phyloP scores from a whole-genome alignment of 805 yeast genomes.

The Starmera amethionina region DNA sequence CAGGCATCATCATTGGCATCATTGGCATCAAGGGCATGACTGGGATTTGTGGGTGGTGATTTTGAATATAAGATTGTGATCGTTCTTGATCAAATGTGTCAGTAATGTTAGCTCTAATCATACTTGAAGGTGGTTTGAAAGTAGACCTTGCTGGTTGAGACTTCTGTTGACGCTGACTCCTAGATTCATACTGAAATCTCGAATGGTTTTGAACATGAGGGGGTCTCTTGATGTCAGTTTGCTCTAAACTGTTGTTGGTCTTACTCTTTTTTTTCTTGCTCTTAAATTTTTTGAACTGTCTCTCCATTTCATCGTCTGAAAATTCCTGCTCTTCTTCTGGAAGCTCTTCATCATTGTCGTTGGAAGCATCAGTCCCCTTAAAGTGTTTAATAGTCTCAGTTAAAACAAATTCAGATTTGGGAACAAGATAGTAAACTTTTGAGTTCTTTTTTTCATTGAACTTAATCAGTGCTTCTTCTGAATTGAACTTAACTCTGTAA shows the following conservation, averaged over 20 bases:
- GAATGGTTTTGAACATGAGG: constrained; percentile 1
- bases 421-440: constrained; percentile 67
- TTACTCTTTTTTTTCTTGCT: constrained; percentile 27
- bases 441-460: constrained; percentile 40
- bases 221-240: neutral
- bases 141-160: constrained; percentile 7
- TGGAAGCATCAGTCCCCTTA: constrained; percentile 93
- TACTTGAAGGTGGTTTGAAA: constrained; percentile 13
- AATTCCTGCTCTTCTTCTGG: constrained; percentile 92
- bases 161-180: constrained; percentile 7
- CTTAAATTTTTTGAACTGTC: constrained; percentile 52
- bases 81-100: neutral
- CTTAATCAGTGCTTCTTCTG: constrained; percentile 37
- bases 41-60: constrained; percentile 15
- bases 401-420: constrained; percentile 67
- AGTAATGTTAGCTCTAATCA: constrained; percentile 5
- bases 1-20: constrained; percentile 11
- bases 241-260: constrained; percentile 8
- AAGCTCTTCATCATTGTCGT: constrained; percentile 88
- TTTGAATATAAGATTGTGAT: constrained; percentile 8
- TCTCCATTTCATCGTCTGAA: constrained; percentile 89
- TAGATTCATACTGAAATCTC: constrained; percentile 10
- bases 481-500: constrained; percentile 62
- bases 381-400: constrained; percentile 61
- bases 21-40: constrained; percentile 5